These are phyloP conservation scores for Talaromyces sp. DNA, from an alignment of 2,329 filamentous ascomycete species.

Conservation along the genomic window DNA sequence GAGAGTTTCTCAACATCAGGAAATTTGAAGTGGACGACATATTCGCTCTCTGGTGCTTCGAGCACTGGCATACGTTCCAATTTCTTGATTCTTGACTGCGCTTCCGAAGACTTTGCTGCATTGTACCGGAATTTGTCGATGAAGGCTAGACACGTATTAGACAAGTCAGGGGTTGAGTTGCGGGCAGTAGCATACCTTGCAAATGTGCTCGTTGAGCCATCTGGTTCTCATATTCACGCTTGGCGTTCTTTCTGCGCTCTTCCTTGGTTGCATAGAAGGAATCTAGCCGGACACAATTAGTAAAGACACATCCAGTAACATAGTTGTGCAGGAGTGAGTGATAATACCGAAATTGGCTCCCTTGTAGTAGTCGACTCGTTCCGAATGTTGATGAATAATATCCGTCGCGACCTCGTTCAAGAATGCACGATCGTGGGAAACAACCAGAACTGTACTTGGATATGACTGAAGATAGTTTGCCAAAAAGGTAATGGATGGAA, in stretches of 20 bases:
- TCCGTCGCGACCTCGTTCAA: slow-evolving; percentile 98
- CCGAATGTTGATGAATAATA: slow-evolving; percentile 97
- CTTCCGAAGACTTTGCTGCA: slow-evolving; percentile 95
- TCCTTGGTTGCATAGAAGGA: slow-evolving; percentile 97
- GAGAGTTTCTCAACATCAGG: slow-evolving; percentile 97
- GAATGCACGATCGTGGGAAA: slow-evolving; percentile 98
- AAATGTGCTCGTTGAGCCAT: slow-evolving; percentile 90
- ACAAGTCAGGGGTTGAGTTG: background rate
- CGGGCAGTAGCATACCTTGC: slow-evolving; percentile 49
- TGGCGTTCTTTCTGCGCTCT: slow-evolving; percentile 91
- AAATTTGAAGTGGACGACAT: slow-evolving; percentile 94
- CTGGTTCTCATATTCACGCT: slow-evolving; percentile 97
- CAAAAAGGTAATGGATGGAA: slow-evolving; percentile 98
- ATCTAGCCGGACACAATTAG: slow-evolving; percentile 43
- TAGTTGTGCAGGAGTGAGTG: background rate
- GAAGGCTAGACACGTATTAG: slow-evolving; percentile 54
- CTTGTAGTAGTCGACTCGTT: slow-evolving; percentile 97
- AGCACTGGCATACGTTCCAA: slow-evolving; percentile 93
- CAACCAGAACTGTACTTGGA: slow-evolving; percentile 89
- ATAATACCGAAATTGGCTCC: slow-evolving; percentile 74
- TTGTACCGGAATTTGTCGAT: slow-evolving; percentile 99
- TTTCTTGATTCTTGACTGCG: slow-evolving; percentile 98
- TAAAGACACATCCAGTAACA: background rate
- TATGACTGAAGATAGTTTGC: slow-evolving; percentile 92
- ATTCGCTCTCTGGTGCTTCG: slow-evolving; percentile 84